Conservation (phyloP, 83 land plant genomes). For the Larix sibirica region DNA sequence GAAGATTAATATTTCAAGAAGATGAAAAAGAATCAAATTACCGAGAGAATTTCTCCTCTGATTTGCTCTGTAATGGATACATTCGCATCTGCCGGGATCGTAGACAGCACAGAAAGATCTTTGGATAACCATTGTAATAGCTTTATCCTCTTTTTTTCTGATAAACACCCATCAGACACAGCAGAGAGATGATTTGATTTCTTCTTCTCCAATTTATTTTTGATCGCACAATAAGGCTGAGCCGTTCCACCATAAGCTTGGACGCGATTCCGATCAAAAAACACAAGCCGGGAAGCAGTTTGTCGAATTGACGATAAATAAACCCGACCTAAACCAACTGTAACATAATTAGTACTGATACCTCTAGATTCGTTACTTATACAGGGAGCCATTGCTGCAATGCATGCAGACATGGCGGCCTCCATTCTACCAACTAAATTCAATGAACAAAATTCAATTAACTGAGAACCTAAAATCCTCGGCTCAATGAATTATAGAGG, state of each 20-base stretch:
- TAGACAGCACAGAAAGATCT: constrained; percentile 30
- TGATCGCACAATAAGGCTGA: constrained; percentile 3
- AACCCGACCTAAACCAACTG: too few relatives aligned
- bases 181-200: constrained; percentile 23
- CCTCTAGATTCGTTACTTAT: too few relatives aligned
- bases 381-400: too few relatives aligned
- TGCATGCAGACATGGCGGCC: too few relatives aligned
- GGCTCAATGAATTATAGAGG: not conserved
- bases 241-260: constrained; percentile 13
- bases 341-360: too few relatives aligned
- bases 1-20: not conserved
- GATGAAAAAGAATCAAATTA: not conserved
- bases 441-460: not conserved
- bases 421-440: not conserved
- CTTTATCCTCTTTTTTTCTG: constrained; percentile 13
- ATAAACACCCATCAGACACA: not conserved
- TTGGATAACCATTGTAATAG: constrained; percentile 37
- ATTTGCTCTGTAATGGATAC: constrained; percentile 18
- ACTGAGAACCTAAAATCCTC: not conserved
- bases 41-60: too few relatives aligned
- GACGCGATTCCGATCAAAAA: constrained; percentile 27
- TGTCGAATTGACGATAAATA: too few relatives aligned
- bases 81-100: constrained; percentile 2
- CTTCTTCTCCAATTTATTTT: constrained; percentile 10
- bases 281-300: not conserved